Conservation (phyloP, 306 rosid species). For the Herpetospermum pedunculosum region DNA sequence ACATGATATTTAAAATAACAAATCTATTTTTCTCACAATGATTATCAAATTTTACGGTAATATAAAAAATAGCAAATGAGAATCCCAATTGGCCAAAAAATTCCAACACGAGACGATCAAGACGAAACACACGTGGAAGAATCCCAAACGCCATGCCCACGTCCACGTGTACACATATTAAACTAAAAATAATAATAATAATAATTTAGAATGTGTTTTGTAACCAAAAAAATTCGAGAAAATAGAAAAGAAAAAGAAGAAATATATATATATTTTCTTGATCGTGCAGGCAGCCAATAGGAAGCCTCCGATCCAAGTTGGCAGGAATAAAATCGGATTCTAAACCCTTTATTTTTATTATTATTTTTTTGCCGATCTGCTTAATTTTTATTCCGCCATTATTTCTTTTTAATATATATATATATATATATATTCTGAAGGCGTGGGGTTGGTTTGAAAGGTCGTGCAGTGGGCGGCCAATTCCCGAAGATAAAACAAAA, state of each 20-base stretch:
- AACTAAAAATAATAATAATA: no score
- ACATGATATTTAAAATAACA: no score
- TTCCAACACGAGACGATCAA: background rate
- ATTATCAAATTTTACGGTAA: no score
- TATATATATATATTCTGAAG: background rate
- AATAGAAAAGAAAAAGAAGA: background rate
- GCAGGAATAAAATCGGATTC: slow-evolving; percentile 5
- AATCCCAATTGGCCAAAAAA: background rate
- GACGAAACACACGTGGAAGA: background rate
- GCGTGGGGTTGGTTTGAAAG: slow-evolving; percentile 23
- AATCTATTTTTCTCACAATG: no score
- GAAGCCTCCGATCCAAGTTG: background rate
- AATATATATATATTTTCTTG: background rate
- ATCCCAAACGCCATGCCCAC: background rate
- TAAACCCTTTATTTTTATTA: background rate
- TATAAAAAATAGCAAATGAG: no score
- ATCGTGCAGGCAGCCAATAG: slow-evolving; percentile 6
- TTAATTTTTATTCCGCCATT: background rate
- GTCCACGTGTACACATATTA: background rate
- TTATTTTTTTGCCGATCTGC: background rate
- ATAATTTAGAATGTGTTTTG: background rate
- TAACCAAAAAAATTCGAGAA: background rate
- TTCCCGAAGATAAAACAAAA: slow-evolving; percentile 8
- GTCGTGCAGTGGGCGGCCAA: slow-evolving; percentile 78
- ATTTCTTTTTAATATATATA: no score